These are phyloP conservation scores for Agaricus subrufescens DNA, from an alignment of 768 basidiomycete genomes.

Conservation along the genomic window DNA sequence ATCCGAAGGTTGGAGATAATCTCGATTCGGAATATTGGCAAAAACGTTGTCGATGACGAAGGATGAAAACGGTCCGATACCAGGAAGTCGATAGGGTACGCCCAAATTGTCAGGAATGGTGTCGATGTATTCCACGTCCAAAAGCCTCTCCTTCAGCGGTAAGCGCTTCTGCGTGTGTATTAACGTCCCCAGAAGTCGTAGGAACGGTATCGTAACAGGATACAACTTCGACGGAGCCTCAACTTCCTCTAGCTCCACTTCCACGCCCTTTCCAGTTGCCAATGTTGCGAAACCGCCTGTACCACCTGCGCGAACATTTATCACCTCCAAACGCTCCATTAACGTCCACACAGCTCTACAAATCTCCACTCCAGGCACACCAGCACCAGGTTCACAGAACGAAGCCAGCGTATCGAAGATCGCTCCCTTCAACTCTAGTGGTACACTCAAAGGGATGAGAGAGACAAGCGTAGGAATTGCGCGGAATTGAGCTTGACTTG, in stretches of 20 bases:
- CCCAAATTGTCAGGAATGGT: constrained; percentile 81
- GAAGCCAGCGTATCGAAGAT: constrained; percentile 77
- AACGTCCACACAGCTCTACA: constrained; percentile 79
- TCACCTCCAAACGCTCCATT: constrained; percentile 83
- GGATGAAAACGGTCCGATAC: constrained; percentile 75
- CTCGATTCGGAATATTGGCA: constrained; percentile 66
- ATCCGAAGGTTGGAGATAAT: constrained; percentile 71
- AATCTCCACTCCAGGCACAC: constrained; percentile 67
- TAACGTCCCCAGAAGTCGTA: constrained; percentile 76
- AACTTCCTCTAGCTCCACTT: constrained; percentile 84
- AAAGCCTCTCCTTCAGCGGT: constrained; percentile 52
- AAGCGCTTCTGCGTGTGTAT: constrained; percentile 79
- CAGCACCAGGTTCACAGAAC: constrained; percentile 81
- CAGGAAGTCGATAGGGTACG: constrained; percentile 73
- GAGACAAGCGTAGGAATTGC: constrained; percentile 78
- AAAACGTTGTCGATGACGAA: constrained; percentile 92
- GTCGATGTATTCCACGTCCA: constrained; percentile 57
- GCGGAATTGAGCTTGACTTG: constrained; percentile 72
- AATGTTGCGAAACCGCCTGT: constrained; percentile 38
- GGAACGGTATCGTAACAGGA: constrained; percentile 86
- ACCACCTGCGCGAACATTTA: constrained; percentile 56
- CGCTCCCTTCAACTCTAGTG: constrained; percentile 86
- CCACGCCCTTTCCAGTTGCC: constrained; percentile 68
- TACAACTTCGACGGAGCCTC: constrained; percentile 77
- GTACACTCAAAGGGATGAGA: constrained; percentile 75